A percentile compares a stretch with the other conserved stretches of the same genome.
Conservation (phyloP, 2,329 filamentous ascomycete species). For the Calycina herbarum region DNA sequence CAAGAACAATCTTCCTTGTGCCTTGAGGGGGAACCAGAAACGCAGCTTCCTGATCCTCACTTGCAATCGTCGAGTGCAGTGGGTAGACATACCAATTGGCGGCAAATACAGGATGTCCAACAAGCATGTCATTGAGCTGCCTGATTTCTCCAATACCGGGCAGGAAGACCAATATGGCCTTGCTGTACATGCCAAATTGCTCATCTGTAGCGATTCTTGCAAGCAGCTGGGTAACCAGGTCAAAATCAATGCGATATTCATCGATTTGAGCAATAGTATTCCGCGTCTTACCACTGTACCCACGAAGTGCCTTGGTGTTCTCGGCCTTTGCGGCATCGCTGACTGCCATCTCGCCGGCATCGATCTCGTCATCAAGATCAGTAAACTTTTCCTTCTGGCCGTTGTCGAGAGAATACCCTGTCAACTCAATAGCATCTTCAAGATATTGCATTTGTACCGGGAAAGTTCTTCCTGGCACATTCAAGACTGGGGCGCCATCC, state of each 20-base stretch:
- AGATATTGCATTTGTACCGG: slow-evolving; percentile 86
- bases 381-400: slow-evolving; percentile 49
- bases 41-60: slow-evolving; percentile 92
- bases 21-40: slow-evolving; percentile 83
- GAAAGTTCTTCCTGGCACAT: slow-evolving; percentile 90
- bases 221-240: slow-evolving; percentile 79
- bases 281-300: slow-evolving; percentile 75
- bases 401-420: slow-evolving; percentile 66
- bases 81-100: slow-evolving; percentile 83
- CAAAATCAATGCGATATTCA: slow-evolving; percentile 89
- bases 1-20: slow-evolving; percentile 87
- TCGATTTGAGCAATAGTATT: slow-evolving; percentile 76
- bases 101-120: slow-evolving; percentile 73
- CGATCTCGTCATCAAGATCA: slow-evolving; percentile 62
- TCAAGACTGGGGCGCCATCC: slow-evolving; percentile 79
- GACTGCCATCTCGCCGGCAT: slow-evolving; percentile 49
- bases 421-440: slow-evolving; percentile 89
- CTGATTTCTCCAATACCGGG: slow-evolving; percentile 93
- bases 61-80: slow-evolving; percentile 91
- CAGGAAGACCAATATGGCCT: slow-evolving; percentile 90
- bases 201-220: slow-evolving; percentile 70
- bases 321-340: slow-evolving; percentile 48
- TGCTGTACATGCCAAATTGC: slow-evolving; percentile 71
- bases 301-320: slow-evolving; percentile 63
- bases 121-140: slow-evolving; percentile 80